Evolutionary conservation across 176 grass and related monocot genomes (phyloP), one percentile per base, ranked within the genome.

Genomic region (Triticum timopheevii): DNA sequence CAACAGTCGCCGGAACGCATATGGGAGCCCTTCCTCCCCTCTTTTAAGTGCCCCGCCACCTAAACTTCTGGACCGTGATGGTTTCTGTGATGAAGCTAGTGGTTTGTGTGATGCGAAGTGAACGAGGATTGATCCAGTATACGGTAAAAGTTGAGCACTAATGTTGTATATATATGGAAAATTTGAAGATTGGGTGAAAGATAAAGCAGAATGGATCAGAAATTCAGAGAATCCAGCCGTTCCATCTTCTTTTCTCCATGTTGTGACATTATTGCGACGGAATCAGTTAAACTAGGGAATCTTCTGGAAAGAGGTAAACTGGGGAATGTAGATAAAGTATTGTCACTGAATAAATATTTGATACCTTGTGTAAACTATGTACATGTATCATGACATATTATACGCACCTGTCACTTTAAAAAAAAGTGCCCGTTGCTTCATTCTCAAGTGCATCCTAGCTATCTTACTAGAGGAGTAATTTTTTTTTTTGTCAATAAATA

Each of bases 11-110:
- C 77, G 92, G 81, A 93, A 85, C 83, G 94, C 97, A 35, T 96
- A 99, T 40, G 97, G 94, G 33, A 96, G 97, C 69, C 97, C 97
- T 90, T 99, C 94, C 42, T 99, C 97, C 8, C 97, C 94, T 58
- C 90, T 99, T 22, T 90, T 96, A 84, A 96, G 94, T 79, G 90
- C 97, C 4, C 89, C 92, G 58, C 94, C 94, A 70, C 89, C 86
- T 64, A 99, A 92, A 78, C 84, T 99, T 80, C 87, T 99, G 27
- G 94, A 99, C 65, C 97, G 97, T 9, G 92, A 99, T 79, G 97
- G 97, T 68, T 96, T 93, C 73, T 99, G 97, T 44, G 97, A 96
- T 68, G 70, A 87, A 50, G 80, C 80, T n/a, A 88, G 92, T 16
- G 94, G 94, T 54, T 76, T 99, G 44, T 99, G 97, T 44, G 97